Percentiles rank a stretch among this genome's conserved stretches.
Evolutionary conservation across 106 monocot species (phyloP).

Genomic region (Gastrodia elata): DNA sequence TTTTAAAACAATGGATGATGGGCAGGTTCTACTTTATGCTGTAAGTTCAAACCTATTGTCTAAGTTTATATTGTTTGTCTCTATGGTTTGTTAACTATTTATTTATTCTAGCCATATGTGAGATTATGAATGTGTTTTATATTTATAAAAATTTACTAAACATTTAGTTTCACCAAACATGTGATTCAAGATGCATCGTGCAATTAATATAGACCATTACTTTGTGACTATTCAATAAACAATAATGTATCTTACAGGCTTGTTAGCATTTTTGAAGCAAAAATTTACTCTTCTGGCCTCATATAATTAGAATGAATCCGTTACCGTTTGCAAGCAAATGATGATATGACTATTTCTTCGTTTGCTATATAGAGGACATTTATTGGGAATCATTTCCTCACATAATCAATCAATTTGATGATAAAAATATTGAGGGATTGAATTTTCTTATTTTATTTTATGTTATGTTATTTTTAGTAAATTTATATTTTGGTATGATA

Average conservation of each 20-base stretch:
- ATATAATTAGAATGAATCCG: not conserved
- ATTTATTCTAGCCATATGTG: not conserved
- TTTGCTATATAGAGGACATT: not conserved
- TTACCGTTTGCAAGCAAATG: not conserved
- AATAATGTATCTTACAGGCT: not conserved
- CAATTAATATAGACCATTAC: not conserved
- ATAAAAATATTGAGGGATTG: no score
- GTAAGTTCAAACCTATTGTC: conserved; percentile 40
- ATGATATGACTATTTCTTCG: not conserved
- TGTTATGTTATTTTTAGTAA: no score
- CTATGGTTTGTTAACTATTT: not conserved
- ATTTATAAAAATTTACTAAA: not conserved
- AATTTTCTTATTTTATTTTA: no score
- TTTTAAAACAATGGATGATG: conserved; percentile 99
- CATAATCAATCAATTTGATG: no score
- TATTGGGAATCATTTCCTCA: no score
- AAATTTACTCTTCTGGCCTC: not conserved
- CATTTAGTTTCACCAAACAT: not conserved
- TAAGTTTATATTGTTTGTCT: not conserved
- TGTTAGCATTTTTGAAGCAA: not conserved
- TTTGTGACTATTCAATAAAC: not conserved
- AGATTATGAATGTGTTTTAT: not conserved
- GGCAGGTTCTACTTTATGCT: conserved; percentile 92
- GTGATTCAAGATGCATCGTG: not conserved
- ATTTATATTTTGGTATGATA: no score